Conservation (phyloP, 2,329 filamentous ascomycete genomes). For the Neobulgaria alba region DNA sequence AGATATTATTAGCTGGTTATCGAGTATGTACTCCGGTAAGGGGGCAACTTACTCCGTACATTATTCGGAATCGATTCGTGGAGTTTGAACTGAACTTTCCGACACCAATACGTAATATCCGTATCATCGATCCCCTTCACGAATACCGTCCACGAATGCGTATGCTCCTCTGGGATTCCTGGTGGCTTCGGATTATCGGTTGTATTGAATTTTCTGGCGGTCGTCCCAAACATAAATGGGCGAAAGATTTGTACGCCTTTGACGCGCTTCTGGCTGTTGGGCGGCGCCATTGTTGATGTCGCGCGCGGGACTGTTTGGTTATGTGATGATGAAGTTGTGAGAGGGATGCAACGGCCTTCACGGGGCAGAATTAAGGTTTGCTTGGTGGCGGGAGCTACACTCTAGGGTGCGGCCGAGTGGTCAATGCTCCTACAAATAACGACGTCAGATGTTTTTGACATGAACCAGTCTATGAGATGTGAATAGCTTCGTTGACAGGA, state of each 20-base stretch:
- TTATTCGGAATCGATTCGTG: constrained; percentile 95
- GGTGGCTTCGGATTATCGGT: constrained; percentile 68
- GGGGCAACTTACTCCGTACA: constrained; percentile 54
- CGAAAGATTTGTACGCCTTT: constrained; percentile 57
- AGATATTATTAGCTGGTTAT: too few species aligned
- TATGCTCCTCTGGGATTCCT: constrained; percentile 79
- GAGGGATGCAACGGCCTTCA: background rate
- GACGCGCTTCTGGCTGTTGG: constrained; percentile 50
- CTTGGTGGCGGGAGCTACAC: constrained; percentile 9
- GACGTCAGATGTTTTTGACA: constrained; percentile 4
- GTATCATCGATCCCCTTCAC: constrained; percentile 83
- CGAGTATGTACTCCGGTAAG: too few species aligned
- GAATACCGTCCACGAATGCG: constrained; percentile 93
- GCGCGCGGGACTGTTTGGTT: too few species aligned
- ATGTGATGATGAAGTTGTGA: background rate
- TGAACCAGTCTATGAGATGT: background rate
- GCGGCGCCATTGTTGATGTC: too few species aligned
- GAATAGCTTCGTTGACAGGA: constrained; percentile 3
- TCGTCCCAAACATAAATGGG: constrained; percentile 67
- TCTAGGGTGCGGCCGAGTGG: background rate
- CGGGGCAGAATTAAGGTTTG: constrained; percentile 6
- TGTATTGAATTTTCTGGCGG: constrained; percentile 71
- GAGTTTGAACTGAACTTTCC: constrained; percentile 95
- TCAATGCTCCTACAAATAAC: constrained; percentile 3
- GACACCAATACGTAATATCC: constrained; percentile 90